Base-by-base conservation (phyloP, 1,139 yeast species). In the Martiniozyma asiatica region DNA sequence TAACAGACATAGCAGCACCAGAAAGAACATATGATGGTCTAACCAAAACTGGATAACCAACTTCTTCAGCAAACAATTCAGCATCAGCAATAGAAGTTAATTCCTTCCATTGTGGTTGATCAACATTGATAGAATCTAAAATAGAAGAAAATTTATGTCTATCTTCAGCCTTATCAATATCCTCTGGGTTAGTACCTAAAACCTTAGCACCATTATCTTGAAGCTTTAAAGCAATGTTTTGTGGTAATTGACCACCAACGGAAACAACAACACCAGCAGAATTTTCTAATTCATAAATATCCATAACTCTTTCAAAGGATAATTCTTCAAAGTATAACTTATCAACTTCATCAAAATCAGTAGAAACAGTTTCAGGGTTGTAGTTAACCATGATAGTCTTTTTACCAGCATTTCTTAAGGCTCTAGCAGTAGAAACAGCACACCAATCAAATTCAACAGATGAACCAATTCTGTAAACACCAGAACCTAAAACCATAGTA, bases 361-460 rank as follows among this genome's bases (percentile, higher is more conserved):
- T 89, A 8, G 96, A 85, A 24, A 89, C 98, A 18, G 98, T 89
- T 61, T 89, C 98, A 36, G 98, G 98, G 63, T 89, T 89, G 61
- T 89, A 89, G 63, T 89, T 89, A 52, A 89, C 72, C 98, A 89
- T 89, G 42, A 89, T 75, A 27, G 98, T 89, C 60, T 79, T 82
- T 55, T 73, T 76, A 40, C 94, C 94, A 35, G 77, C 67, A 35
- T 73, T 78, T 59, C 98, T 76, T 49, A 89, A 71, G 27, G 97
- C 85, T 55, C 97, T 77, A 34, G 94, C 96, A 35, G 98, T 80
- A 38, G 93, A 73, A 39, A 89, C 98, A 30, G 97, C 98, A 68
- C 98, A 89, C 98, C 98, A 89, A 60, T 89, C 98, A 48, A 89
- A 89, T 61, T 89, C 98, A 37, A 89, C 98, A 16, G 97, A 87